Conservation (phyloP, 352 stramenopile genomes). For the Phytophthora brassicae region DNA sequence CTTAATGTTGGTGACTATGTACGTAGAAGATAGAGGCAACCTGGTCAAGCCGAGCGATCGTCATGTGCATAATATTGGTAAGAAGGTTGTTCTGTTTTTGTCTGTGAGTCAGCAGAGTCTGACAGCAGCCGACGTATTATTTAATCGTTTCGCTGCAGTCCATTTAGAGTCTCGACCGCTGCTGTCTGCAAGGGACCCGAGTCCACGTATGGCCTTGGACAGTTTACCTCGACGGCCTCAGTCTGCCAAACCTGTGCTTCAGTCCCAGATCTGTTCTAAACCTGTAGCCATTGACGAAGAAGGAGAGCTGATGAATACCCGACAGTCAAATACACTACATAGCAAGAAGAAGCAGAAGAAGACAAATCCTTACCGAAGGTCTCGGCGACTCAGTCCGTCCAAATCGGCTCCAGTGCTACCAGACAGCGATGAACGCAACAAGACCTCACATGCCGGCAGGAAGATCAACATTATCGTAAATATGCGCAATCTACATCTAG, state of each 20-base stretch:
- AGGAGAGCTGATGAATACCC: conserved; percentile 4
- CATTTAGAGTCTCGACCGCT: conserved; percentile 17
- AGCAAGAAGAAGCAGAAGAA: conserved; percentile 21
- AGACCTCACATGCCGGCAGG: conserved; percentile 11
- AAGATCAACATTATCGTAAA: conserved; percentile 50
- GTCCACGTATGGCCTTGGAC: conserved; percentile 1
- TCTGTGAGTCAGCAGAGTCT: not conserved
- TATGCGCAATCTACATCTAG: conserved; percentile 41
- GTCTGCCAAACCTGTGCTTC: conserved; percentile 50
- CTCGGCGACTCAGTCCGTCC: conserved; percentile 10
- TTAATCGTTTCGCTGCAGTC: conserved; percentile 5
- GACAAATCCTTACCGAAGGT: conserved; percentile 2
- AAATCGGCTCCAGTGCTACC: conserved; percentile 19
- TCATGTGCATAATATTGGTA: not conserved
- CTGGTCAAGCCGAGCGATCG: not conserved
- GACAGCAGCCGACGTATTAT: not conserved
- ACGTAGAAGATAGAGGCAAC: not conserved
- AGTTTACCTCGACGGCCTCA: conserved; percentile 36
- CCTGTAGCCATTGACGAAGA: conserved; percentile 9
- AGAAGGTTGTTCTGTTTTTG: not conserved
- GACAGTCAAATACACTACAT: conserved; percentile 23
- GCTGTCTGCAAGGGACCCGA: conserved; percentile 26
- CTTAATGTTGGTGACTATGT: too few relatives aligned
- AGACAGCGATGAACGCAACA: conserved; percentile 4
- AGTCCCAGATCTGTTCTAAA: conserved; percentile 14